Conservation (phyloP, 2,329 filamentous ascomycete genomes). For the Claviceps sp. region DNA sequence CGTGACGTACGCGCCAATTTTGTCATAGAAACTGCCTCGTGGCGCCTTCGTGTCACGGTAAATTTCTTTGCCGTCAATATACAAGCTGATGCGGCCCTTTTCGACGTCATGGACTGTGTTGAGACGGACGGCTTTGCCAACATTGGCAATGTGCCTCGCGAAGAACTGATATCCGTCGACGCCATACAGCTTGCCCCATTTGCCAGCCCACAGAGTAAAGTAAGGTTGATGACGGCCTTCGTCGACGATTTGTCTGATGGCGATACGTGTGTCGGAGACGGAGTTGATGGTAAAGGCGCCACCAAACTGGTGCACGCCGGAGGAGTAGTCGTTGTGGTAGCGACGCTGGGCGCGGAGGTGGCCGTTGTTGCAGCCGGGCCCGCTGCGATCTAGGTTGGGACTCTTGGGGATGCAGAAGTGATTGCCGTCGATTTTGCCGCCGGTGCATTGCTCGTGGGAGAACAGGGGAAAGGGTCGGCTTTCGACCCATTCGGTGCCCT, state of each 20-base stretch:
- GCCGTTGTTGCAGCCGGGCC: constrained; percentile 11
- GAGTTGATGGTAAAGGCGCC: constrained; percentile 13
- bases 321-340: constrained; percentile 11
- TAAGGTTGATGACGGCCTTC: constrained; percentile 8
- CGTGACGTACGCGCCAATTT: constrained; percentile 14
- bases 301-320: constrained; percentile 12
- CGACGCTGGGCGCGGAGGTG: constrained; percentile 12
- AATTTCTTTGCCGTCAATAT: constrained; percentile 12
- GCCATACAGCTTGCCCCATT: constrained; percentile 10
- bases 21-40: constrained; percentile 14
- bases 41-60: constrained; percentile 11
- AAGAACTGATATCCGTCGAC: constrained; percentile 11
- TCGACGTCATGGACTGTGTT: constrained; percentile 13
- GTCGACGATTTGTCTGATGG: constrained; percentile 15
- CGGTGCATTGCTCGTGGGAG: constrained; percentile 8
- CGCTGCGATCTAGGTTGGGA: constrained; percentile 10
- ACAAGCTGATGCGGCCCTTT: constrained; percentile 10
- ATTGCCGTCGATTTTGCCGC: constrained; percentile 9
- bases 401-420: constrained; percentile 8
- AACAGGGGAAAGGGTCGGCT: neutral
- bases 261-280: constrained; percentile 10
- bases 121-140: constrained; percentile 11
- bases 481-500: neutral
- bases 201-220: constrained; percentile 11
- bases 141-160: constrained; percentile 8